Base-by-base conservation (phyloP, 805 yeast genomes). In the Zygoascus biomembranicola region DNA sequence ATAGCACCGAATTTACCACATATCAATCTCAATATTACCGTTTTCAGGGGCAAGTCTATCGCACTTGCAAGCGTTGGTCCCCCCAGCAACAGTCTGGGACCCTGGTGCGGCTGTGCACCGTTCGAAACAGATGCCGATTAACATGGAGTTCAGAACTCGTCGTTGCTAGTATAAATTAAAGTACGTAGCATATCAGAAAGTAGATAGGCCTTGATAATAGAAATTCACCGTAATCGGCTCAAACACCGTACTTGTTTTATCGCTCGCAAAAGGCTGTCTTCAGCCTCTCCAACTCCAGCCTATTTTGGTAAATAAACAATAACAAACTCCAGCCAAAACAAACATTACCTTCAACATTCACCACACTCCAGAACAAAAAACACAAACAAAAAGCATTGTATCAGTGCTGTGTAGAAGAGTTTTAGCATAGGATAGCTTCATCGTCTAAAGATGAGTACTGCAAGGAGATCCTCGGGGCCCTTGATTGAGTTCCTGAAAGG, bases 401-500 rank as follows among this genome's bases (percentile, higher is more conserved):
- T n/a, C 39, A 35, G 39, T 35, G 39, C 39, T 35, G 39, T 8
- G 16, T 35, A 35, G 8, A 35, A 35, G 16, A 35, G 39, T 35
- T 35, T 35, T 35, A 35, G 39, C 39, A 35, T 35, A 13, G 16
- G 39, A 23, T 23, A 23, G 28, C 28, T 23, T 23, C 28, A 23
- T 23, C 28, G 16, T 35, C 39, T 13, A 13, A 35, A 35, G 16
- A 35, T 35, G 39, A 35, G 39, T 8, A 35, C 16, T n/a, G 16
- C 9, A 13, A 35, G 39, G 39, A 35, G 39, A 35, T 35, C 39
- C 39, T 11, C 39, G n/a, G 39, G 41, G 11, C 69, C 69, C 9
- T 54, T 66, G 19, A 63, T 71, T 35, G 75, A 72, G 59, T 72
- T 66, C 56, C 62, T 71, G 14, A 66, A 64, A 53, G 69, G 69